Conservation (phyloP, 345 rosid genomes). For the Noccaea caerulescens region DNA sequence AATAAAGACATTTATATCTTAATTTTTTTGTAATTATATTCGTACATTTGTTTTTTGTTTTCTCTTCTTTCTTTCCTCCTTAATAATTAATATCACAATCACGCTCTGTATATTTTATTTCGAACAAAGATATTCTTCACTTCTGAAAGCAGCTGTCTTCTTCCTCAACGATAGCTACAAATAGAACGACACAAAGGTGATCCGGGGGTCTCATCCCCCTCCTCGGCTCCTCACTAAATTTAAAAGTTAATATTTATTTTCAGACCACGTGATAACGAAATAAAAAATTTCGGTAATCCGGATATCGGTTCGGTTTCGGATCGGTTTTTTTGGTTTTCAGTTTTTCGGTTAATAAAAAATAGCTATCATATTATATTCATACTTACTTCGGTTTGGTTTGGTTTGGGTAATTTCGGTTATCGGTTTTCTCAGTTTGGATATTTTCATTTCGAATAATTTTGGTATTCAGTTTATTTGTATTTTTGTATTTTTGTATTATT, state of each 20-base stretch:
- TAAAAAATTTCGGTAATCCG: not conserved
- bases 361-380: no score
- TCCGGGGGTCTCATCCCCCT: not conserved
- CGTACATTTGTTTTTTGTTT: not conserved
- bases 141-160: not conserved
- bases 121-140: not conserved
- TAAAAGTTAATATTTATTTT: not conserved
- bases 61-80: not conserved
- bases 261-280: not conserved
- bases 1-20: no score
- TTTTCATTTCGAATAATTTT: no score
- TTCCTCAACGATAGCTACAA: not conserved
- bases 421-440: no score
- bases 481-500: no score
- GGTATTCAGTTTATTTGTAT: no score
- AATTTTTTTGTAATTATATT: not conserved
- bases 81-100: not conserved
- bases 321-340: no score
- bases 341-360: no score
- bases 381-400: no score
- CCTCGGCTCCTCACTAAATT: not conserved
- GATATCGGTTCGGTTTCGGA: no score
- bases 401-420: no score
- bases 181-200: not conserved
- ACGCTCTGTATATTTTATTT: not conserved